Base-by-base conservation (phyloP, 352 stramenopile species). In the Globisporangium paddicum region DNA sequence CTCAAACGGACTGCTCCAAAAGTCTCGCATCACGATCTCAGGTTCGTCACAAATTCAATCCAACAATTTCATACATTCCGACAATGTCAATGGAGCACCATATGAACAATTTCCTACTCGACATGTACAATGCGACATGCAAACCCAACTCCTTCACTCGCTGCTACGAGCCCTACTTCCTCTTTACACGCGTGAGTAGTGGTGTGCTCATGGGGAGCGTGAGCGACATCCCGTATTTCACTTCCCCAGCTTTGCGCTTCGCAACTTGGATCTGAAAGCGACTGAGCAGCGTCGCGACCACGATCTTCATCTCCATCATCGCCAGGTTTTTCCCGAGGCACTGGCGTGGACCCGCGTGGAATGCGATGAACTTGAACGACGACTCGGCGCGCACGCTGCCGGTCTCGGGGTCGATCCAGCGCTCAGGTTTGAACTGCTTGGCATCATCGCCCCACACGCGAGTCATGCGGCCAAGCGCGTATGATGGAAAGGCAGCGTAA, bases 271-370 rank as follows among this genome's bases (percentile, higher is more conserved):
- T 73, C 14, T 63, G 37, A 35, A 78, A 86, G 38, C 63, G 55
- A 7, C 45, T 41, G 5, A 58, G 50, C 25, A 88, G 11, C 14
- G 54, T 67, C 6, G 59, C 60, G 1, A 75, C n/a, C 37, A 72
- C 53, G 16, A 76, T 63, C 58, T 86, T 83, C 21, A 83, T 69
- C 52, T 87, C 64, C 28, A 84, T 46, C 53, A 84, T 53, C 13
- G 77, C 77, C 19, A 87, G 34, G 23, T 60, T 47, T 28, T 60
- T 75, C 19, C 77, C 77, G 3, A 86, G 52, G 44, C 77, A 87
- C n/a, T 60, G 21, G 5, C 74, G 60, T 19, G 66, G 68, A 1
- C 77, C 74, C 0, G 65, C 75, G 53, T 79, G 64, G 58, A 88
- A 88, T 2, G 64, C 55, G 11, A 63, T 57, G 50, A 74, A 82